A percentile compares a stretch with the other conserved stretches of the same genome.
These are phyloP conservation scores for Brasenia schreberi DNA, from an alignment of 164 flowering plant genomes.

Conservation along the genomic window DNA sequence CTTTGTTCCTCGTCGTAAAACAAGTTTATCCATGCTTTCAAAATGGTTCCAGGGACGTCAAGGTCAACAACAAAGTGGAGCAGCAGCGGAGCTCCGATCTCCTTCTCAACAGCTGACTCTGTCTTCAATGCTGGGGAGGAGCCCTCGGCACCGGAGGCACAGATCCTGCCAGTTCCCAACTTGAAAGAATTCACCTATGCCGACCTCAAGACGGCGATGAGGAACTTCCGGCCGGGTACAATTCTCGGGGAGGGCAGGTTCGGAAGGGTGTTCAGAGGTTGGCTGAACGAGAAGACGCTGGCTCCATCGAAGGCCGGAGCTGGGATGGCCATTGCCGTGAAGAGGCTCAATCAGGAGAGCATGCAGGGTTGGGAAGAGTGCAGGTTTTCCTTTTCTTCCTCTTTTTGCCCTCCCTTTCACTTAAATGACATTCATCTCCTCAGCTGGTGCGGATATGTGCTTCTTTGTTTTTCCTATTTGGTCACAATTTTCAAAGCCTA, in stretches of 20 bases:
- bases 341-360: slow-evolving; percentile 54
- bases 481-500: too few species aligned
- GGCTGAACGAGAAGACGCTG: slow-evolving; percentile 48
- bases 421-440: too few species aligned
- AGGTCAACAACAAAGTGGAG: neutral
- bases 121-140: neutral
- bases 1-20: too few species aligned
- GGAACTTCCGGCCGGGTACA: slow-evolving; percentile 38
- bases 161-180: slow-evolving; percentile 24
- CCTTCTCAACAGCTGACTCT: neutral
- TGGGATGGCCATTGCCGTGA: slow-evolving; percentile 54
- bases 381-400: slow-evolving; percentile 23
- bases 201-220: slow-evolving; percentile 43
- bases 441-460: too few species aligned
- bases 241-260: slow-evolving; percentile 71
- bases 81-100: neutral
- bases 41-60: neutral
- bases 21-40: too few species aligned
- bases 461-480: too few species aligned
- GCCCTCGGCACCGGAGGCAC: neutral
- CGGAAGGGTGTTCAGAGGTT: slow-evolving; percentile 60
- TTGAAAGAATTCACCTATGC: slow-evolving; percentile 40
- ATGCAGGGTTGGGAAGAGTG: slow-evolving; percentile 58
- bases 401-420: too few species aligned
- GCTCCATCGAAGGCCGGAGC: slow-evolving; percentile 29